These are phyloP conservation scores for Emergomyces orientalis DNA, from an alignment of 2,329 filamentous ascomycete species.

Conservation along the genomic window DNA sequence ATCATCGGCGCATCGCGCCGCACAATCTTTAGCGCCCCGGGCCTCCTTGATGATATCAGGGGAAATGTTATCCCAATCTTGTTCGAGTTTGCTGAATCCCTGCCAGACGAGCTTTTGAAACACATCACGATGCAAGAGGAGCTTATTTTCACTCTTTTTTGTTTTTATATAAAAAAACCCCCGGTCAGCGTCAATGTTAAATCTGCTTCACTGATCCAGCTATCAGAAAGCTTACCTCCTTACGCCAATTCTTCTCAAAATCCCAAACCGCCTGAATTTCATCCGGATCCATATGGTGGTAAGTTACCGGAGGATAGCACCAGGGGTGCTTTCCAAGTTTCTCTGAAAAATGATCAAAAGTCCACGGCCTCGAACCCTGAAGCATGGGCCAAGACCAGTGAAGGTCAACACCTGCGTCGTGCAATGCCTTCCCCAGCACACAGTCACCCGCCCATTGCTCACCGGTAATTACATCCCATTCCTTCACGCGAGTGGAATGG, in stretches of 20 bases:
- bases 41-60: neutral
- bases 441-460: constrained; percentile 44
- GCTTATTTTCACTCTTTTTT: constrained; percentile 4
- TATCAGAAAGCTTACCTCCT: constrained; percentile 3
- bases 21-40: constrained; percentile 5
- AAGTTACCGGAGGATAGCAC: constrained; percentile 43
- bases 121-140: constrained; percentile 11
- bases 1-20: constrained; percentile 3
- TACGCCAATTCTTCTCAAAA: constrained; percentile 38
- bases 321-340: constrained; percentile 34
- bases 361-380: constrained; percentile 35
- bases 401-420: constrained; percentile 39
- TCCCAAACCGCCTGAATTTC: constrained; percentile 38
- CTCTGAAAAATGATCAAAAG: constrained; percentile 36
- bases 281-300: constrained; percentile 40
- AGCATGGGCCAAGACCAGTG: constrained; percentile 42
- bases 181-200: neutral
- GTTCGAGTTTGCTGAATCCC: neutral
- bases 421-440: constrained; percentile 41
- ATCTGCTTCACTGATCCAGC: neutral
- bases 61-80: constrained; percentile 13
- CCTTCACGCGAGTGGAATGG: constrained; percentile 33
- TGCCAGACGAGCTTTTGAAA: constrained; percentile 11
- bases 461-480: constrained; percentile 40
- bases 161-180: neutral